phyloP scores from a whole-genome alignment of 2,329 filamentous ascomycete genomes.

The Aurifilum marmelostoma region DNA sequence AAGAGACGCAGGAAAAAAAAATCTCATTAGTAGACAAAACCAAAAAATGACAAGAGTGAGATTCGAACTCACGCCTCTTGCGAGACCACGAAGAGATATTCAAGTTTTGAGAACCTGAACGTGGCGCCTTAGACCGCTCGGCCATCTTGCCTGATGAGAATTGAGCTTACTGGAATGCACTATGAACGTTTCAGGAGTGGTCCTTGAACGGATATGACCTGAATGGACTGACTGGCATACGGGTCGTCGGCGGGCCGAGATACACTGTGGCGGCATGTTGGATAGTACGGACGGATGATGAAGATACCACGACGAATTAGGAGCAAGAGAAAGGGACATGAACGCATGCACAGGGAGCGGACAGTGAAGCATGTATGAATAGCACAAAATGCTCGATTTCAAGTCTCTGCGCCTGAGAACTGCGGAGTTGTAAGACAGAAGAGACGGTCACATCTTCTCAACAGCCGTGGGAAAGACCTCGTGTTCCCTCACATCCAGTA shows the following conservation, averaged over 20 bases:
- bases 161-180: not conserved
- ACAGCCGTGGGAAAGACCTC: constrained; percentile 38
- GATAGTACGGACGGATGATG: not conserved
- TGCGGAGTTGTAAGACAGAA: not conserved
- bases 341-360: not conserved
- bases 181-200: not conserved
- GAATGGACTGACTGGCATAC: not conserved
- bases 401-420: not conserved
- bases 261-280: not conserved
- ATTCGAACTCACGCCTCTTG: constrained; percentile 7
- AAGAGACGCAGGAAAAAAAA: not conserved
- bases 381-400: not conserved
- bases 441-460: not conserved
- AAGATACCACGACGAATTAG: not conserved
- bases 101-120: constrained; percentile 5
- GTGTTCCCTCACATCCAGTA: constrained; percentile 54
- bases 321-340: not conserved
- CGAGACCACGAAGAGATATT: constrained; percentile 5
- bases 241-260: not conserved
- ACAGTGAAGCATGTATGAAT: not conserved
- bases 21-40: too few relatives aligned
- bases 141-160: constrained; percentile 6
- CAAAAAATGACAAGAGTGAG: constrained; percentile 5
- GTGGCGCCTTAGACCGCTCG: constrained; percentile 14
- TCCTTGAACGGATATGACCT: not conserved